Evolutionary conservation across 2,329 filamentous ascomycete species (phyloP).

Genomic region (Leptographium galeiforme): DNA sequence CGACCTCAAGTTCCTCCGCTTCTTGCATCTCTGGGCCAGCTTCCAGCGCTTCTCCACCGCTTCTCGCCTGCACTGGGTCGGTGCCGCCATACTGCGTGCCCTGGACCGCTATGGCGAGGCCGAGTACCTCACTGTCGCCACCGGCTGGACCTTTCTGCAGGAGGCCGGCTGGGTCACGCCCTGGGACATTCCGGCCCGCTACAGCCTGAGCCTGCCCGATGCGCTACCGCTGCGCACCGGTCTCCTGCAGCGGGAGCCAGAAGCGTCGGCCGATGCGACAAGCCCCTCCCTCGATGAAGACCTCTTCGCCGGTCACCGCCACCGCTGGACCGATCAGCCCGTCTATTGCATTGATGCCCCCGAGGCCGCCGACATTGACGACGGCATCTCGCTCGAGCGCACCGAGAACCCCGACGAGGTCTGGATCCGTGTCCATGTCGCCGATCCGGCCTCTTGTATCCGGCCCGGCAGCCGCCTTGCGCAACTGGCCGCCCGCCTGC

Average conservation of each 20-base stretch:
- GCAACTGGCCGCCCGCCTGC: slow-evolving; percentile 46
- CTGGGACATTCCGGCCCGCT: slow-evolving; percentile 55
- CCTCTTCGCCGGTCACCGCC: slow-evolving; percentile 35
- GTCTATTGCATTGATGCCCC: slow-evolving; percentile 63
- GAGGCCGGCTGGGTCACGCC: slow-evolving; percentile 60
- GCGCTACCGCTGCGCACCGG: slow-evolving; percentile 28
- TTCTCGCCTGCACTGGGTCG: slow-evolving; percentile 45
- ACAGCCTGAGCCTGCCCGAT: slow-evolving; percentile 41
- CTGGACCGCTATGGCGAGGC: slow-evolving; percentile 43
- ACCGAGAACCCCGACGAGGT: slow-evolving; percentile 36
- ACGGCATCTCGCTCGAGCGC: slow-evolving; percentile 59
- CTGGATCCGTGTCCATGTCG: slow-evolving; percentile 69
- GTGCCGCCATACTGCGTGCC: slow-evolving; percentile 49
- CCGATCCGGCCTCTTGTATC: slow-evolving; percentile 64
- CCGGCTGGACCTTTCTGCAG: slow-evolving; percentile 56
- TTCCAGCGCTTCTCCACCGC: slow-evolving; percentile 37
- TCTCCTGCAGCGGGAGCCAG: slow-evolving; percentile 22
- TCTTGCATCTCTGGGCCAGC: slow-evolving; percentile 56
- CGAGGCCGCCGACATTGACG: slow-evolving; percentile 59
- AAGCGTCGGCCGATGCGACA: neutral
- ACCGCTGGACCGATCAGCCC: slow-evolving; percentile 42
- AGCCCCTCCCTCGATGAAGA: slow-evolving; percentile 23
- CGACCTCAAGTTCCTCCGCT: slow-evolving; percentile 47
- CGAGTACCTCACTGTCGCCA: slow-evolving; percentile 28
- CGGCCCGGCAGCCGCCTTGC: slow-evolving; percentile 42